phyloP scores from a whole-genome alignment of 768 basidiomycete species.

The Boletus subparvulus region DNA sequence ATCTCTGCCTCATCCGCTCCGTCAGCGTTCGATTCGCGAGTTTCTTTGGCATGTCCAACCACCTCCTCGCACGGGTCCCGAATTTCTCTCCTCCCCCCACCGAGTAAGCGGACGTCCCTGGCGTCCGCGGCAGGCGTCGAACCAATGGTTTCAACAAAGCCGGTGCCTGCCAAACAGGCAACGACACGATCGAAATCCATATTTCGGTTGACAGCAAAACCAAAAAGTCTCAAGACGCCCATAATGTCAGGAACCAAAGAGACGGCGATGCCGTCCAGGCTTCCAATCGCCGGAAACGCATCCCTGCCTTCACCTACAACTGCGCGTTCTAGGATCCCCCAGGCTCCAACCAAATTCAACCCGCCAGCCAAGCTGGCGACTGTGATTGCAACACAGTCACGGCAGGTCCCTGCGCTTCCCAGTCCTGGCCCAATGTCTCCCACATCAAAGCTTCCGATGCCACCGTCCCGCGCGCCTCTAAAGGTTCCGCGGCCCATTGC shows the following conservation, averaged over 20 bases:
- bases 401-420: slow-evolving; percentile 1
- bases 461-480: slow-evolving; percentile 14
- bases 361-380: slow-evolving; percentile 32
- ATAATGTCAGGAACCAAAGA: background rate
- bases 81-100: slow-evolving; percentile 23
- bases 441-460: slow-evolving; percentile 22
- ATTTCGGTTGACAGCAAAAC: slow-evolving; percentile 27
- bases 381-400: slow-evolving; percentile 29
- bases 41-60: slow-evolving; percentile 9
- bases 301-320: slow-evolving; percentile 4
- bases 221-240: slow-evolving; percentile 24
- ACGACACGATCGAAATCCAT: slow-evolving; percentile 29
- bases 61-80: slow-evolving; percentile 16
- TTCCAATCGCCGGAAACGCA: slow-evolving; percentile 7
- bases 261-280: slow-evolving; percentile 11
- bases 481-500: slow-evolving; percentile 8
- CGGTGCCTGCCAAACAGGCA: background rate
- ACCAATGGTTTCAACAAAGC: slow-evolving; percentile 8
- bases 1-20: slow-evolving; percentile 4
- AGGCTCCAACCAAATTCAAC: slow-evolving; percentile 25
- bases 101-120: slow-evolving; percentile 29
- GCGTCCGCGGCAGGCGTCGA: slow-evolving; percentile 25
- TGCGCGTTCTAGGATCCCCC: slow-evolving; percentile 21
- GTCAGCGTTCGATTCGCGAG: slow-evolving; percentile 21
- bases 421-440: slow-evolving; percentile 2